Conservation (phyloP, 176 grass and related monocot species). For the Cymbopogon citratus region DNA sequence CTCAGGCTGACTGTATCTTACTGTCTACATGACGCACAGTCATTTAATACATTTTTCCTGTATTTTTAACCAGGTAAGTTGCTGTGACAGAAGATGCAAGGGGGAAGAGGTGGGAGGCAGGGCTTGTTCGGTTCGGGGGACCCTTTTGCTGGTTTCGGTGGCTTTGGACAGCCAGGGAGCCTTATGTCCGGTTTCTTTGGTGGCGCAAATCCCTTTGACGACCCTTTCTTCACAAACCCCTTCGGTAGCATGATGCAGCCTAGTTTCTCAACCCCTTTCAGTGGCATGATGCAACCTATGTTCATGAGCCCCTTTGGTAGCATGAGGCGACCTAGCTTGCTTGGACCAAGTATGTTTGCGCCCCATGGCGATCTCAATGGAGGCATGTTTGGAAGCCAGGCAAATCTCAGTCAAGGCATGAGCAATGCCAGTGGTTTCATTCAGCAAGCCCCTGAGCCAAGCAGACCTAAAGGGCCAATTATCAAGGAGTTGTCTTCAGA, state of each 20-base stretch:
- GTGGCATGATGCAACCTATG: constrained; percentile 42
- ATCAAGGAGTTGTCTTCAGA: constrained; percentile 71
- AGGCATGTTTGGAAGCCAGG: constrained; percentile 18
- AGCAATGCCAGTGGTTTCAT: constrained; percentile 30
- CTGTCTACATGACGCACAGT: neutral
- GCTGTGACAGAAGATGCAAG: constrained; percentile 38
- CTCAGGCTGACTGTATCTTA: neutral
- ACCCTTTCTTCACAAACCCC: constrained; percentile 59
- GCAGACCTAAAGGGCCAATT: constrained; percentile 42
- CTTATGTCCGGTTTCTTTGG: constrained; percentile 51
- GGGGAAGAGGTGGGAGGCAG: constrained; percentile 42
- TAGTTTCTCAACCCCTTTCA: constrained; percentile 36
- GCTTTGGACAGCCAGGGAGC: constrained; percentile 38
- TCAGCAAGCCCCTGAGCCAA: constrained; percentile 42
- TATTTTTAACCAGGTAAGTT: constrained; percentile 1
- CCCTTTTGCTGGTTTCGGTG: constrained; percentile 36
- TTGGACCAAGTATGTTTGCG: constrained; percentile 35
- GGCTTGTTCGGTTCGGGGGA: constrained; percentile 45
- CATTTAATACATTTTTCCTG: neutral
- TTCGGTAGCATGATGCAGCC: constrained; percentile 54
- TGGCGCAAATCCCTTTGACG: constrained; percentile 53
- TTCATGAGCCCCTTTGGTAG: constrained; percentile 48
- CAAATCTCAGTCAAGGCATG: constrained; percentile 20
- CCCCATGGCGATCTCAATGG: constrained; percentile 5
- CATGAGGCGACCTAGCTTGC: constrained; percentile 49